A percentile compares a stretch with the other conserved stretches of the same genome.
Conservation (phyloP, 176 grass and related monocot genomes). For the Saccharum officinarum region DNA sequence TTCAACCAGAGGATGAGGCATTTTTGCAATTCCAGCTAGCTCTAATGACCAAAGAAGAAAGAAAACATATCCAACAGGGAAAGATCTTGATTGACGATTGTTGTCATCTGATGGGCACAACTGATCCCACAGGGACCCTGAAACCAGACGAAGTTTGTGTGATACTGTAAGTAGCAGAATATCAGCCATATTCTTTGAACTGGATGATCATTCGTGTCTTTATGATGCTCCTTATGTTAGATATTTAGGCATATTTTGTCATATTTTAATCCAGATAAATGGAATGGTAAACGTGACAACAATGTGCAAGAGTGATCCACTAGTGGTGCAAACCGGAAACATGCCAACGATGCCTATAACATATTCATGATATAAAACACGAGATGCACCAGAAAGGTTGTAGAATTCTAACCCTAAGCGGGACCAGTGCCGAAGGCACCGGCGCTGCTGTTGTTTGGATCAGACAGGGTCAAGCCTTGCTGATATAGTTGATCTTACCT, state of each 20-base stretch:
- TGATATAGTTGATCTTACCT: too few species aligned
- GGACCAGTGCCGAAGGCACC: too few species aligned
- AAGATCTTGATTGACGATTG: conserved; percentile 52
- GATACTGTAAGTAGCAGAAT: conserved; percentile 50
- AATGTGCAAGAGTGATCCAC: too few species aligned
- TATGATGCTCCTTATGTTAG: neutral
- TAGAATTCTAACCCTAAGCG: too few species aligned
- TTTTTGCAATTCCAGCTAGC: conserved; percentile 45
- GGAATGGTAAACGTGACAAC: too few species aligned
- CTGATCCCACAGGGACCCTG: conserved; percentile 54
- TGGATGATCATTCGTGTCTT: neutral
- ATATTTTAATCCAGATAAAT: too few species aligned
- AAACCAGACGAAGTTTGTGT: conserved; percentile 63
- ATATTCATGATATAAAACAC: too few species aligned
- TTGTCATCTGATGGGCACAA: conserved; percentile 68
- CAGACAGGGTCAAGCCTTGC: too few species aligned
- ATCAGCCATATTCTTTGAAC: neutral
- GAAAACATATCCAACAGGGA: conserved; percentile 46
- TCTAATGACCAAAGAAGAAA: conserved; percentile 40
- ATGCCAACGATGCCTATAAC: too few species aligned
- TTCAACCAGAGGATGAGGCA: conserved; percentile 47
- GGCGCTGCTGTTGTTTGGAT: too few species aligned
- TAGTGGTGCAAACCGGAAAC: too few species aligned
- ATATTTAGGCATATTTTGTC: neutral
- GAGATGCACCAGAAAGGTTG: too few species aligned